Evolutionary conservation across 139 green algal genomes (phyloP).

Genomic region (Haematococcus lacustris): DNA sequence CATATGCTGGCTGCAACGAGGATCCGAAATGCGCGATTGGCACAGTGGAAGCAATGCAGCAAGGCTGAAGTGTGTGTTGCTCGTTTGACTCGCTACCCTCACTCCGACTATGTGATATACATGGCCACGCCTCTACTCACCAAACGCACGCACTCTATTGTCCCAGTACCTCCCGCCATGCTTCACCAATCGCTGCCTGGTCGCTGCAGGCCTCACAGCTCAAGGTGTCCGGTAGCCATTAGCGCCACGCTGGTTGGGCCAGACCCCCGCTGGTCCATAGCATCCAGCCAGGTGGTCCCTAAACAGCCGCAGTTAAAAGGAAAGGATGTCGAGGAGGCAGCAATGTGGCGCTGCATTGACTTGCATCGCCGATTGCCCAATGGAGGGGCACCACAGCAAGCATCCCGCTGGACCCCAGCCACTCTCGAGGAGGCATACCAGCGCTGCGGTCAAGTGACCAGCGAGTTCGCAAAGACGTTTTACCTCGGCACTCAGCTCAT

Average conservation of each 20-base stretch:
- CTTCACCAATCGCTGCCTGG: too few species aligned
- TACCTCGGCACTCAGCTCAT: conserved; percentile 98
- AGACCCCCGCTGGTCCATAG: background rate
- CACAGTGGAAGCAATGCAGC: too few species aligned
- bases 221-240: too few species aligned
- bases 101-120: too few species aligned
- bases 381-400: conserved; percentile 19
- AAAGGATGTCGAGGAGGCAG: background rate
- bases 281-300: background rate
- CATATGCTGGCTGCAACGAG: too few species aligned
- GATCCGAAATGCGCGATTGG: too few species aligned
- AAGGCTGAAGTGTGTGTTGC: too few species aligned
- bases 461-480: conserved; percentile 98
- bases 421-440: conserved; percentile 79
- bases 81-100: too few species aligned
- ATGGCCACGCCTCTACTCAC: too few species aligned
- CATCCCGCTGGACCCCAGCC: conserved; percentile 17
- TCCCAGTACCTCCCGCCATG: too few species aligned
- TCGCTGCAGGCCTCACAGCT: too few species aligned
- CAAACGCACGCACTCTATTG: too few species aligned
- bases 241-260: background rate
- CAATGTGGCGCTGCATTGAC: conserved; percentile 1
- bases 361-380: conserved; percentile 1
- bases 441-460: conserved; percentile 81
- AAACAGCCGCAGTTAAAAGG: background rate